Evolutionary conservation across 192 early-diverging fungal species (phyloP).

Genomic region (Rhizoclosmatium globosum): DNA sequence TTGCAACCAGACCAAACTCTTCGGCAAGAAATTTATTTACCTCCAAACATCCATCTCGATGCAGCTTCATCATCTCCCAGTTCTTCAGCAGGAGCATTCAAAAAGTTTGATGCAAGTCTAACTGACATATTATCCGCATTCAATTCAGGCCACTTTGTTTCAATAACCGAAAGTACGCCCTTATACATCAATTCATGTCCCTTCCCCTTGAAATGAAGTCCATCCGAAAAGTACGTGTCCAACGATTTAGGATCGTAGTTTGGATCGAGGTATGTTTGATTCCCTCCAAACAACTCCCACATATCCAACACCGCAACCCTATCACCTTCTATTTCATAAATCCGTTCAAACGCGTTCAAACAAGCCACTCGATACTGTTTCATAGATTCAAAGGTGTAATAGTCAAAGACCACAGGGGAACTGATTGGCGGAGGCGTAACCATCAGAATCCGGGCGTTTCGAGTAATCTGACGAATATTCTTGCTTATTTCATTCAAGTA

Average conservation of each 20-base stretch:
- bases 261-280: slow-evolving; percentile 14
- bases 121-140: not conserved
- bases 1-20: too few relatives aligned
- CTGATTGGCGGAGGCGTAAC: slow-evolving; percentile 74
- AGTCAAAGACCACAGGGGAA: slow-evolving; percentile 46
- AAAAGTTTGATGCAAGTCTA: not conserved
- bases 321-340: not conserved
- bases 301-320: slow-evolving; percentile 27
- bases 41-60: not conserved
- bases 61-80: not conserved
- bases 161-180: not conserved
- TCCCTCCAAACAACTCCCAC: slow-evolving; percentile 23
- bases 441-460: slow-evolving; percentile 70
- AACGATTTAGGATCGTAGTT: slow-evolving; percentile 3
- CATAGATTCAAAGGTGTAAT: not conserved
- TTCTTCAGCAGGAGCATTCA: not conserved
- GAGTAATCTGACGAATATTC: slow-evolving; percentile 61
- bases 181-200: not conserved
- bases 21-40: too few relatives aligned
- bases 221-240: slow-evolving; percentile 15
- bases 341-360: slow-evolving; percentile 17
- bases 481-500: slow-evolving; percentile 68
- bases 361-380: slow-evolving; percentile 35
- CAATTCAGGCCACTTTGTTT: not conserved
- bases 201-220: not conserved